Base-by-base conservation (phyloP, 2,329 filamentous ascomycete genomes). In the Fusarium nisikadoi region DNA sequence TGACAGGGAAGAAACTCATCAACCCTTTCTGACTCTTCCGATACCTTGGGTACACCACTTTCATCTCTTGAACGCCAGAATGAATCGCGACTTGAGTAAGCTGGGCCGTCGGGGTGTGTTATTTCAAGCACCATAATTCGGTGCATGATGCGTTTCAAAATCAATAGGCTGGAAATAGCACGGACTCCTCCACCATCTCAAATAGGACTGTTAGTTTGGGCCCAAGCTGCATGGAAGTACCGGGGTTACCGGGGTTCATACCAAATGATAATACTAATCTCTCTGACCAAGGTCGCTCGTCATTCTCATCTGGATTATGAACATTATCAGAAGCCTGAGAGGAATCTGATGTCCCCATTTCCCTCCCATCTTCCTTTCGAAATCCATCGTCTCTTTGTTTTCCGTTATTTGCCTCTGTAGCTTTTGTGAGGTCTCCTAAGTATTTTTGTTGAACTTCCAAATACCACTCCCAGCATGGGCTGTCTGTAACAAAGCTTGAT, bases 401-500 rank as follows among this genome's bases (percentile, higher is more conserved):
- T 8, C 25, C 42, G 11, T 29, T 45, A 9, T 10, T 10, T 13
- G 8, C 2, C 3, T 9, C 16, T 31, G 12, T 6, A 6, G 6
- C 10, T 11, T 23, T 17, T 7, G 19, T 5, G 2, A 31, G 5
- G 2, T 31, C 8, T 2, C 13, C 5, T 5, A 17, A 5, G 12
- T 31, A 49, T 0, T 33, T 9, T 6, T 8, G 7, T 8, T 33
- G 20, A 33, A 16, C 5, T 4, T 23, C 12, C 0, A 4, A 23
- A 49, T 33, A 49, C 45, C 7, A 49, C 5, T 17, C 20, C 45
- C 29, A 49, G 16, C 13, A 49, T 17, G 45, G 27, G 14, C 8
- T 33, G 13, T 11, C 9, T 4, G 20, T 12, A 5, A 16, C 5
- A 6, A 2, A 41, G 12, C 20, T n/a, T 41, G 20, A 14, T 13